Conservation (phyloP, 306 rosid species). For the Boehmeria nivea region DNA sequence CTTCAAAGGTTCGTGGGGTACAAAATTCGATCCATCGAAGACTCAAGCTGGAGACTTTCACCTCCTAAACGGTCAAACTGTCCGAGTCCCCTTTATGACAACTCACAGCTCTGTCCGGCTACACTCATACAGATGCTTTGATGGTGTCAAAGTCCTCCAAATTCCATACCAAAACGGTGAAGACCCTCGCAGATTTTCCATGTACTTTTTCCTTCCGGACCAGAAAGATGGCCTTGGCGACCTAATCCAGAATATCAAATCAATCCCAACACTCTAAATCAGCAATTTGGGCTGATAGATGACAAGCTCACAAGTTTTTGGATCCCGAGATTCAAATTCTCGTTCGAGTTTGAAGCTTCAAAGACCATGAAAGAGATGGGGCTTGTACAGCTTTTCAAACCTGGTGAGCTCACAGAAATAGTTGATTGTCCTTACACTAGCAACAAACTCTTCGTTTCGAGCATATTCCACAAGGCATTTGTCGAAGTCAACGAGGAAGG, state of each 20-base stretch:
- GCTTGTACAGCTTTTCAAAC: neutral
- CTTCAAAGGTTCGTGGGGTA: constrained; percentile 7
- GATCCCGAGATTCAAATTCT: too few relatives aligned
- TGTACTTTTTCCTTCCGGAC: constrained; percentile 9
- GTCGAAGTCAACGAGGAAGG: constrained; percentile 25
- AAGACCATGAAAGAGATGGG: neutral
- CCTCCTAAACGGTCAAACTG: neutral
- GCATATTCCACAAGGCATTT: constrained; percentile 15
- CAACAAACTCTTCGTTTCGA: neutral
- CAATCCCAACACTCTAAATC: too few relatives aligned
- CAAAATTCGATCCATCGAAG: neutral
- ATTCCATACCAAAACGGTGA: constrained; percentile 3
- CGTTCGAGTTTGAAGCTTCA: constrained; percentile 4
- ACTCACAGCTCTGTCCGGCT: neutral
- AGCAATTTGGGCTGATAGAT: too few relatives aligned
- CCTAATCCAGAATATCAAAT: too few relatives aligned
- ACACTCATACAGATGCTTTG: constrained; percentile 1
- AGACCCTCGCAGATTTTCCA: neutral
- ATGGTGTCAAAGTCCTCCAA: neutral
- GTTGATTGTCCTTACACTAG: constrained; percentile 2
- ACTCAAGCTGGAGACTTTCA: neutral
- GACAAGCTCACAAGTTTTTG: too few relatives aligned
- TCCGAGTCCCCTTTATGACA: constrained; percentile 5
- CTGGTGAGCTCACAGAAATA: constrained; percentile 11
- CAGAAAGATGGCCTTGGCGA: too few relatives aligned